Percentiles rank a stretch among this genome's conserved stretches.
These are phyloP conservation scores for Dictyostelium intermedium DNA, from an alignment of 78 protist species.

Conservation along the genomic window DNA sequence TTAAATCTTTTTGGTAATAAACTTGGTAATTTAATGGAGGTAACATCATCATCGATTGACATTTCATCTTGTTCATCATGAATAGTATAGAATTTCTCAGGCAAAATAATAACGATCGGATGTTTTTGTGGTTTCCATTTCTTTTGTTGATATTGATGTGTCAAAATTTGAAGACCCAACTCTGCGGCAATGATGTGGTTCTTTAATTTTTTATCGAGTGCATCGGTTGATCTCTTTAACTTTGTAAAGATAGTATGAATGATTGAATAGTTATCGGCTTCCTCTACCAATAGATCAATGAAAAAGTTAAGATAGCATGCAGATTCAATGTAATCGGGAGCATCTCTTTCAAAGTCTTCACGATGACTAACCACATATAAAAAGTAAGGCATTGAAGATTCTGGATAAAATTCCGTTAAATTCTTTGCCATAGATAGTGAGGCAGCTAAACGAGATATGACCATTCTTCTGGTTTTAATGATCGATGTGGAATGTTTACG, in stretches of 20 bases:
- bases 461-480: constrained; percentile 37
- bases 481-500: constrained; percentile 2
- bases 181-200: constrained; percentile 1
- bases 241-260: background rate
- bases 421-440: background rate
- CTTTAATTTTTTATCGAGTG: constrained; percentile 12
- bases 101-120: constrained; percentile 12
- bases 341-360: background rate
- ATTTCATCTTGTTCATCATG: background rate
- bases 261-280: constrained; percentile 54
- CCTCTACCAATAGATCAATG: constrained; percentile 54
- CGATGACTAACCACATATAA: constrained; percentile 28
- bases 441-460: constrained; percentile 6
- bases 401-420: constrained; percentile 34
- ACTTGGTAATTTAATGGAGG: background rate
- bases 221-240: constrained; percentile 6
- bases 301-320: constrained; percentile 15
- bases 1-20: background rate
- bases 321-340: background rate
- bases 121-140: constrained; percentile 64
- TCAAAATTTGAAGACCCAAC: constrained; percentile 23
- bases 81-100: background rate
- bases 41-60: background rate
- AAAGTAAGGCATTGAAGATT: constrained; percentile 49
- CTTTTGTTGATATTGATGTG: constrained; percentile 31